Evolutionary conservation across 768 basidiomycete species (phyloP), one percentile per base, ranked within the genome.

Genomic region (Boletus rubescentipes): DNA sequence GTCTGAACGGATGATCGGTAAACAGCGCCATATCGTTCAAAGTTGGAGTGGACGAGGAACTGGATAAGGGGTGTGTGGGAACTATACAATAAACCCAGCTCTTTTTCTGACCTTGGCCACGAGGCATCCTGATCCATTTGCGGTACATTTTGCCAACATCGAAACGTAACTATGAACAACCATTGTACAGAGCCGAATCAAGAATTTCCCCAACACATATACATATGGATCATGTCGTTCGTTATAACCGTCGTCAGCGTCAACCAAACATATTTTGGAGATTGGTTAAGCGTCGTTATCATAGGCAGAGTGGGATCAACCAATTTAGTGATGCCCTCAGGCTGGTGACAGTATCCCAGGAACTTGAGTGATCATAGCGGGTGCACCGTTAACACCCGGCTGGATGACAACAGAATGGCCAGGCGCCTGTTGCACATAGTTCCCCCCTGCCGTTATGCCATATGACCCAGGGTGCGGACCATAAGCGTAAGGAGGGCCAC

Each of bases 321-420:
- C 46, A 31, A 38, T 49, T 20, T 46, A 39, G 34, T 2, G n/a
- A 48, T 35, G n/a, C 26, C 20, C 53, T 62, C 45, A 67, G 46
- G 45, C 56, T 15, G 57, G 56, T 29, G 65, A 39, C 29, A 68
- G 60, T 43, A 71, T 41, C 61, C 64, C 64, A 20, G 81, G 85
- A 29, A 87, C 70, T 59, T 85, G 84, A 15, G 81, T 83, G 46
- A 90, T 72, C n/a, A 79, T 76, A 14, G 87, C 74, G 20, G 81
- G 79, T 36, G 74, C 77, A 35, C 87, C 86, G 57, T 82, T 79
- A 51, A 77, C 54, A 42, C 83, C 81, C 30, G 85, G 88, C 59
- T 87, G 86, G 56, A 91, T 83, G 42, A 90, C 72, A 57, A 87
- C 71, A 9, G 87, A 81, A 60, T 83, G 80, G 9, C 86, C 86